Conservation (phyloP, 1,284 basidiomycete species). For the Ceratobasidium sp. region DNA sequence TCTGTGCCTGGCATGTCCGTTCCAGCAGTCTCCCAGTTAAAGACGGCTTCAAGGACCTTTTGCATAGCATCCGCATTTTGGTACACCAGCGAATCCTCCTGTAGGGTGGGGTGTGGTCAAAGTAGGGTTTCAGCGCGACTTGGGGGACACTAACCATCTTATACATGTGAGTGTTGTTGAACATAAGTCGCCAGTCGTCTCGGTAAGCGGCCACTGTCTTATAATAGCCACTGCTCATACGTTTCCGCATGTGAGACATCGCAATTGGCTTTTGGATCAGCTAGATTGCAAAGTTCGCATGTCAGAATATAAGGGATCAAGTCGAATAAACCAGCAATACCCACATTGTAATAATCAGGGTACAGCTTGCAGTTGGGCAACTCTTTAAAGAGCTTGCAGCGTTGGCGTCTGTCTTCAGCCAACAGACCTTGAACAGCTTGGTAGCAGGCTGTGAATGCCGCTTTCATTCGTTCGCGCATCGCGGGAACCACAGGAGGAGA, state of each 20-base stretch:
- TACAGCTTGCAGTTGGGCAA: conserved; percentile 73
- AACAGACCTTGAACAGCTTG: conserved; percentile 78
- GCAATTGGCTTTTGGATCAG: conserved; percentile 79
- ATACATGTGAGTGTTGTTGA: conserved; percentile 89
- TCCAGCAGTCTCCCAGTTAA: conserved; percentile 43
- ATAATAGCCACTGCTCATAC: conserved; percentile 74
- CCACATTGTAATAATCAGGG: conserved; percentile 47
- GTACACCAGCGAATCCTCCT: conserved; percentile 91
- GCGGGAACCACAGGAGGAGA: conserved; percentile 61
- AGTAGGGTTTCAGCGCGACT: not conserved
- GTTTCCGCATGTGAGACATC: conserved; percentile 85
- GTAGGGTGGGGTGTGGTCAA: conserved; percentile 46
- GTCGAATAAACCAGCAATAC: not conserved
- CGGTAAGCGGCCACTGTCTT: conserved; percentile 76
- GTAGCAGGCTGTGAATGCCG: conserved; percentile 80
- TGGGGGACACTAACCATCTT: conserved; percentile 55
- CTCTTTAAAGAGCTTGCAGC: conserved; percentile 84
- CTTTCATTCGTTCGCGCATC: conserved; percentile 79
- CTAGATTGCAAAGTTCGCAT: conserved; percentile 93
- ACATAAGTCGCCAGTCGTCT: conserved; percentile 88
- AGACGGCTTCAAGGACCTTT: conserved; percentile 73
- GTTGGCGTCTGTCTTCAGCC: conserved; percentile 74
- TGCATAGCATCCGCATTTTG: conserved; percentile 92
- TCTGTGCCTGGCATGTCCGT: conserved; percentile 43
- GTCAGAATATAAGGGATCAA: conserved; percentile 47